A percentile compares a stretch with the other conserved stretches of the same genome.
Evolutionary conservation across 2,329 filamentous ascomycete species (phyloP).

Genomic region (Cercospora sesami): DNA sequence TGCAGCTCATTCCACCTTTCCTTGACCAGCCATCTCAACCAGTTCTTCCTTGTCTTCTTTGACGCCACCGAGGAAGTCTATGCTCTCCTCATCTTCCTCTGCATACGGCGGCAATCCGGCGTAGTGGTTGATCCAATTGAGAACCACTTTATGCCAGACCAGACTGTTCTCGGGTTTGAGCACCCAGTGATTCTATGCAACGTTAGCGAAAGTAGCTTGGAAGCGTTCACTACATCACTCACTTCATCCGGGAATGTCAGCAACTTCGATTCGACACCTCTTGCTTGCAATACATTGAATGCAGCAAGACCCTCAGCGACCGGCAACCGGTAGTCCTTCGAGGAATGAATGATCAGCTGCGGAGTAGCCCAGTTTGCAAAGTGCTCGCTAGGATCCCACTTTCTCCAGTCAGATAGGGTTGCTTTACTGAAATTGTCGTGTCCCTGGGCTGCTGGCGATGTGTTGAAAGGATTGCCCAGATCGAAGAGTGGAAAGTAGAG

Average conservation of each 20-base stretch:
- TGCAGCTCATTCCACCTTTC: constrained; percentile 23
- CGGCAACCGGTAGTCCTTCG: constrained; percentile 83
- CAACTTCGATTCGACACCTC: constrained; percentile 73
- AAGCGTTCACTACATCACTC: not conserved
- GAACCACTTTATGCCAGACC: constrained; percentile 83
- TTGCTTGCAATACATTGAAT: constrained; percentile 80
- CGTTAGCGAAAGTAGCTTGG: not conserved
- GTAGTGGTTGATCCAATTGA: constrained; percentile 70
- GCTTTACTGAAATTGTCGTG: constrained; percentile 26
- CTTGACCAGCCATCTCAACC: constrained; percentile 29
- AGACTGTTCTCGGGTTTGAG: constrained; percentile 88
- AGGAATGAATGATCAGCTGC: constrained; percentile 85
- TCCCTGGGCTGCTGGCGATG: constrained; percentile 12
- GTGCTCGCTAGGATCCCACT: constrained; percentile 59
- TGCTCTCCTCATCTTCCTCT: constrained; percentile 36
- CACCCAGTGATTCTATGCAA: constrained; percentile 67
- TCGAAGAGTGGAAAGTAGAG: constrained; percentile 58
- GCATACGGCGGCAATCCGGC: constrained; percentile 53
- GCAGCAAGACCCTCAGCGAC: constrained; percentile 81
- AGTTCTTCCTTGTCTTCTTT: constrained; percentile 29
- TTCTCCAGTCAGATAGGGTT: constrained; percentile 21
- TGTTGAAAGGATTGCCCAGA: constrained; percentile 38
- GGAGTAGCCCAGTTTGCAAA: constrained; percentile 77
- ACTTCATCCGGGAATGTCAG: constrained; percentile 75
- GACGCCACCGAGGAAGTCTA: constrained; percentile 36